phyloP scores from a whole-genome alignment of 1,284 basidiomycete species.

The Takashimella tepidaria region DNA sequence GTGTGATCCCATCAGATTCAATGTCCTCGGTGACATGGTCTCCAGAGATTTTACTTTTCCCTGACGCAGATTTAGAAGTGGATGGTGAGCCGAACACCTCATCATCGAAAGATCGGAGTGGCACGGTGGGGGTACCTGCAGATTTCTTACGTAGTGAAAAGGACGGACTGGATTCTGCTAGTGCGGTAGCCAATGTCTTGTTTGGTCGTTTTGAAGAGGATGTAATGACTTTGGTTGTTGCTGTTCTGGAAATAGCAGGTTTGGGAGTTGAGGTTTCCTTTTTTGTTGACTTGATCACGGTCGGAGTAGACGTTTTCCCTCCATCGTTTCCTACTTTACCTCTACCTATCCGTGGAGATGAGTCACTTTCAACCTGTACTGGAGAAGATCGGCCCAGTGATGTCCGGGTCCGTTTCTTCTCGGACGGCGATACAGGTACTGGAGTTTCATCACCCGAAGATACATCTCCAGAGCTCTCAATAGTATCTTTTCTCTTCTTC shows the following conservation, averaged over 20 bases:
- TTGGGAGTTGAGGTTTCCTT: neutral
- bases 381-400: neutral
- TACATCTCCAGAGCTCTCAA: neutral
- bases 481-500: neutral
- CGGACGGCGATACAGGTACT: neutral
- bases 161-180: neutral
- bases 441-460: neutral
- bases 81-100: slow-evolving; percentile 13
- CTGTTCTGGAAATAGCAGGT: neutral
- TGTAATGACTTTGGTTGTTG: neutral
- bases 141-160: neutral
- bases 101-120: slow-evolving; percentile 12
- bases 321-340: neutral
- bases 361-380: neutral
- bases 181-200: neutral
- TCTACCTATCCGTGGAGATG: neutral
- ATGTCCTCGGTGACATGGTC: neutral
- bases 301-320: neutral
- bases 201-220: neutral
- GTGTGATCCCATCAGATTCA: slow-evolving; percentile 9
- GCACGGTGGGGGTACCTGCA: neutral
- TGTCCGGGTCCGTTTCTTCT: neutral
- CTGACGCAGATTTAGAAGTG: neutral
- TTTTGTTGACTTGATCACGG: neutral
- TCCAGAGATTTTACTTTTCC: neutral